A percentile compares a stretch with the other conserved stretches of the same genome.
These are phyloP conservation scores for Thyridium curvatum DNA, from an alignment of 2,329 filamentous ascomycete species.

Conservation along the genomic window DNA sequence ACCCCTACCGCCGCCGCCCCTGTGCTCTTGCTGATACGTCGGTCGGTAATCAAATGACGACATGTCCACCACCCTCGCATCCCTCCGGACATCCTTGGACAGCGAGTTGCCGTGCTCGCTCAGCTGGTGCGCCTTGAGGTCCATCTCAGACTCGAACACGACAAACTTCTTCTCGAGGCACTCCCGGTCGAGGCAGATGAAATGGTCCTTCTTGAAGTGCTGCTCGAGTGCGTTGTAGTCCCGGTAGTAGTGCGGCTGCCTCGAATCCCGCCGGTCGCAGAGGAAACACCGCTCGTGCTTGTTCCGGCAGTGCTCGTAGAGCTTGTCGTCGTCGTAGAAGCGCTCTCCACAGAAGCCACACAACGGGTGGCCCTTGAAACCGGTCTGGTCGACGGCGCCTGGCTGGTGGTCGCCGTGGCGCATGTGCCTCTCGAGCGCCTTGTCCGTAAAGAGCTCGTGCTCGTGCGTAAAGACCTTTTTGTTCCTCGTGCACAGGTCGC, in stretches of 20 bases:
- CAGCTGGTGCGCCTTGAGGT: conserved; percentile 88
- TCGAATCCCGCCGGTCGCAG: conserved; percentile 66
- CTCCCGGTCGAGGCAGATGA: conserved; percentile 74
- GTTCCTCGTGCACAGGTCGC: conserved; percentile 82
- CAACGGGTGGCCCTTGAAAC: conserved; percentile 91
- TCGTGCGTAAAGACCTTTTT: conserved; percentile 99
- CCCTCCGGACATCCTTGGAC: conserved; percentile 76
- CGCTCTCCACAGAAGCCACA: conserved; percentile 88
- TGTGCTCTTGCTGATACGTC: conserved; percentile 59
- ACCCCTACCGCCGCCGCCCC: conserved; percentile 32
- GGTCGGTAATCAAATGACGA: conserved; percentile 75
- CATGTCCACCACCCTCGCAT: conserved; percentile 81
- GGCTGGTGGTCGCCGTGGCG: conserved; percentile 85
- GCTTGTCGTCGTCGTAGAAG: conserved; percentile 94
- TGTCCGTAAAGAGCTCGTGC: conserved; percentile 81
- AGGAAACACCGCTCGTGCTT: conserved; percentile 94
- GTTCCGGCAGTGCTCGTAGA: conserved; percentile 88
- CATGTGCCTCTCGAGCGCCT: conserved; percentile 82
- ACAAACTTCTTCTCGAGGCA: conserved; percentile 97
- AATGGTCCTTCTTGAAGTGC: conserved; percentile 86
- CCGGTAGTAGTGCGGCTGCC: conserved; percentile 82
- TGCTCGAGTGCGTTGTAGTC: conserved; percentile 81
- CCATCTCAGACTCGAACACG: conserved; percentile 91
- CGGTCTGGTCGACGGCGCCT: conserved; percentile 84
- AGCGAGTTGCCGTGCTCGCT: conserved; percentile 72